A percentile compares a stretch with the other conserved stretches of the same genome.
phyloP scores from a whole-genome alignment of 1,139 yeast species.

The Candida dubliniensis region DNA sequence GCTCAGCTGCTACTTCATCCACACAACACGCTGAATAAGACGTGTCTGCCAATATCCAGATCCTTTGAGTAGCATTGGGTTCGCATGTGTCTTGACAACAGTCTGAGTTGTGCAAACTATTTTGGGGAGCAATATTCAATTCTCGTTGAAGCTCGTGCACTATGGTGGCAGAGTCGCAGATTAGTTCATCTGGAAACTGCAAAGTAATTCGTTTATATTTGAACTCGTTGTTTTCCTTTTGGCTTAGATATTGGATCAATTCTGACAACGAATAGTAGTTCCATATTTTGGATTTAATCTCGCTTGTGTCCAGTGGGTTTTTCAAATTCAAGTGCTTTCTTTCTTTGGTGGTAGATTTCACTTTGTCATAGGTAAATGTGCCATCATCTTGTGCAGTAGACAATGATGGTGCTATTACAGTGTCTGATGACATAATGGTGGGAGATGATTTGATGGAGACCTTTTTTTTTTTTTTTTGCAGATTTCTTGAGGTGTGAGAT shows the following conservation, averaged over 20 bases:
- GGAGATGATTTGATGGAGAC: background rate
- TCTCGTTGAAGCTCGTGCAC: slow-evolving; percentile 47
- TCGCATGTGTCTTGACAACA: background rate
- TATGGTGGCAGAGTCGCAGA: slow-evolving; percentile 76
- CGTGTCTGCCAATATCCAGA: slow-evolving; percentile 89
- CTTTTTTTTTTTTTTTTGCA: too few relatives aligned
- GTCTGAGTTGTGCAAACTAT: too few relatives aligned
- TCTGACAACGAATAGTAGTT: slow-evolving; percentile 55
- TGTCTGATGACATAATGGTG: slow-evolving; percentile 1
- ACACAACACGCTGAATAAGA: slow-evolving; percentile 95
- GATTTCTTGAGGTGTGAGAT: too few relatives aligned
- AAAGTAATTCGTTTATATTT: slow-evolving; percentile 61
- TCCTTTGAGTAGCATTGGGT: slow-evolving; percentile 23
- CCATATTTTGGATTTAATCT: slow-evolving; percentile 31
- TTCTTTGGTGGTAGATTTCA: slow-evolving; percentile 27
- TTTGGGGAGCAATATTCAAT: slow-evolving; percentile 2
- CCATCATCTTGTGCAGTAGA: slow-evolving; percentile 61
- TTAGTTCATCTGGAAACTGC: slow-evolving; percentile 84
- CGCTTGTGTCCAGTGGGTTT: slow-evolving; percentile 20
- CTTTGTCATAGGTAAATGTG: slow-evolving; percentile 45
- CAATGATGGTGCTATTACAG: slow-evolving; percentile 51
- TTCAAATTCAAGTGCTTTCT: slow-evolving; percentile 34
- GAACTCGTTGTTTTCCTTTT: slow-evolving; percentile 20
- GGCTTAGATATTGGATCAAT: slow-evolving; percentile 36
- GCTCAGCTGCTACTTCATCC: slow-evolving; percentile 96